These are phyloP conservation scores for Colletotrichum kahawae DNA, from an alignment of 2,329 filamentous ascomycete genomes.

Conservation along the genomic window DNA sequence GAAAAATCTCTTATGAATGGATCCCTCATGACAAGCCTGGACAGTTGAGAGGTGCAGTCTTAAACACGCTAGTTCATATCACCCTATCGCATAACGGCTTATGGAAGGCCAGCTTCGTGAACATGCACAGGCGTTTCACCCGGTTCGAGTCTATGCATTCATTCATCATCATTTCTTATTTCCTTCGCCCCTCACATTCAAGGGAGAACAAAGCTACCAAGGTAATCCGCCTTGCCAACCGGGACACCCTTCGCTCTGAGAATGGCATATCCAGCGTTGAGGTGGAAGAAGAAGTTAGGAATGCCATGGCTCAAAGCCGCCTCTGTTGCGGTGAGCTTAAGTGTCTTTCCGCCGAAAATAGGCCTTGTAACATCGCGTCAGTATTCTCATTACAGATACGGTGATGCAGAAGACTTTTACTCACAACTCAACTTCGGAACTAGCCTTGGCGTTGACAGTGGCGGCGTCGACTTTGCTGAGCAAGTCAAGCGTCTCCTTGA, in stretches of 20 bases:
- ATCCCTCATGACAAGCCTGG: background rate
- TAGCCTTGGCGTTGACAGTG: constrained; percentile 29
- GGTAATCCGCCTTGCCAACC: constrained; percentile 62
- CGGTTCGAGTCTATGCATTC: background rate
- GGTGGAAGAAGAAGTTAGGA: constrained; percentile 68
- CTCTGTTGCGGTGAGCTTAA: constrained; percentile 26
- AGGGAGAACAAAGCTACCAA: constrained; percentile 29
- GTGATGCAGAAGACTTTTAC: background rate
- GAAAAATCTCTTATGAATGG: background rate
- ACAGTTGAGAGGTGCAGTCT: background rate
- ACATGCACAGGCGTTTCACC: accelerated
- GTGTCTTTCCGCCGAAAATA: constrained; percentile 3
- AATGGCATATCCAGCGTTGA: constrained; percentile 60
- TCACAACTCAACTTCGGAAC: constrained; percentile 28
- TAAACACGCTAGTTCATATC: background rate
- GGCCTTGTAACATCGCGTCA: background rate
- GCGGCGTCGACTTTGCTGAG: constrained; percentile 30
- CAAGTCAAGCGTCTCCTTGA: constrained; percentile 34
- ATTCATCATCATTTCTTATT: background rate
- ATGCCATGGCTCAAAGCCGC: constrained; percentile 52
- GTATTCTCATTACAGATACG: background rate
- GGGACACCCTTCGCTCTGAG: constrained; percentile 60
- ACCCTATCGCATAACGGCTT: background rate
- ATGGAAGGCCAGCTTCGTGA: accelerated
- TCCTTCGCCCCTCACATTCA: accelerated